A percentile compares a stretch with the other conserved stretches of the same genome.
Conservation (phyloP, 345 rosid species). For the Eucalyptus marginata region DNA sequence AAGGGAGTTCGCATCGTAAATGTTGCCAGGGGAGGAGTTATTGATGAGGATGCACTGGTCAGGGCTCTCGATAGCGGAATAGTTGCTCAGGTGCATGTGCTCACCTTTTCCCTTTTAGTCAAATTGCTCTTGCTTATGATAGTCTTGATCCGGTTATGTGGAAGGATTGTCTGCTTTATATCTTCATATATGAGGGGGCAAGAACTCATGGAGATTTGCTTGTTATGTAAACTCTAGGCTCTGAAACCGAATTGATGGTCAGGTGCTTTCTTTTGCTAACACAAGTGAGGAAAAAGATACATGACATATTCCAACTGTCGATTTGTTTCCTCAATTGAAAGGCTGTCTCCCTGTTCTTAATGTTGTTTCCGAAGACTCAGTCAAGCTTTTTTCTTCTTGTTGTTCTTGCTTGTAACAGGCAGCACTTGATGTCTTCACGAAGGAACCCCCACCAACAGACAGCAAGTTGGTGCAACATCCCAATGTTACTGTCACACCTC, state of each 20-base stretch:
- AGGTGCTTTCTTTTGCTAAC: not conserved
- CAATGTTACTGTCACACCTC: conserved; percentile 74
- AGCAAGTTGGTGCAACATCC: conserved; percentile 57
- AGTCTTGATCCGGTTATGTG: not conserved
- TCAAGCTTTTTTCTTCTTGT: not conserved
- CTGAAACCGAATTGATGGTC: not conserved
- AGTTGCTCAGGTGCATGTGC: conserved; percentile 47
- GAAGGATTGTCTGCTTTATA: not conserved
- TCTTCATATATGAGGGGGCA: not conserved
- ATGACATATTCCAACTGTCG: not conserved
- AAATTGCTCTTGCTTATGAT: not conserved
- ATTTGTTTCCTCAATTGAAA: not conserved
- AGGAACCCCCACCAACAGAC: conserved; percentile 59
- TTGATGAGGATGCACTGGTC: conserved; percentile 72
- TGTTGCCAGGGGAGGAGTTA: conserved; percentile 88
- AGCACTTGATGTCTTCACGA: conserved; percentile 71
- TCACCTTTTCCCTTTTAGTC: not conserved
- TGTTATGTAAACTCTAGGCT: not conserved
- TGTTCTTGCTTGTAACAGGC: conserved; percentile 26
- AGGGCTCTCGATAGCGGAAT: conserved; percentile 58
- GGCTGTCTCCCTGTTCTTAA: not conserved
- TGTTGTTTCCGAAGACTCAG: not conserved
- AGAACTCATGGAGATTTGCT: not conserved
- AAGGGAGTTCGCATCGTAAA: conserved; percentile 70
- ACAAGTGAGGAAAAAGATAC: not conserved